Conservation (phyloP, 805 yeast species). For the Monosporozyma servazzii region DNA sequence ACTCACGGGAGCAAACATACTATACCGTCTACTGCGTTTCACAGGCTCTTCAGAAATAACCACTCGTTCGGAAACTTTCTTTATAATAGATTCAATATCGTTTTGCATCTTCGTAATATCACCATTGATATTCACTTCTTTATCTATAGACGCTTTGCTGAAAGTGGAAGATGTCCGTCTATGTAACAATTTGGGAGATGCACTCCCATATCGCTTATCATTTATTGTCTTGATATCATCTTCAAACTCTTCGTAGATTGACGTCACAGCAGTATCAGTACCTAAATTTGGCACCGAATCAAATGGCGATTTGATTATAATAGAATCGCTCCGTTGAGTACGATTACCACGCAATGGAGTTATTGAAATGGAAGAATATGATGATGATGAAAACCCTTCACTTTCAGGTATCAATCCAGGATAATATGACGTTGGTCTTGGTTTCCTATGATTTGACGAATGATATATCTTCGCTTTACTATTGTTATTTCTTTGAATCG, state of each 20-base stretch:
- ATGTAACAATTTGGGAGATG: conserved; percentile 17
- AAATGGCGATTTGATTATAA: conserved; percentile 9
- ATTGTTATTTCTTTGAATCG: background rate
- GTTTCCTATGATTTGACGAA: conserved; percentile 43
- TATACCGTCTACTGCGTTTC: background rate
- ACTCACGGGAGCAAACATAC: background rate
- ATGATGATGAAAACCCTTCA: background rate
- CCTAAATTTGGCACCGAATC: conserved; percentile 13
- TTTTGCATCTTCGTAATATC: conserved; percentile 29
- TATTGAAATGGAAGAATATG: conserved; percentile 1
- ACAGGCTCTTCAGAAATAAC: background rate
- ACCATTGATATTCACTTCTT: conserved; percentile 28
- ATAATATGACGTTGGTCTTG: conserved; percentile 79
- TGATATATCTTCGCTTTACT: background rate
- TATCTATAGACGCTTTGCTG: conserved; percentile 30
- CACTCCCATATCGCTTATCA: conserved; percentile 5
- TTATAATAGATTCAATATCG: conserved; percentile 14
- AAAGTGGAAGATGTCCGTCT: conserved; percentile 17
- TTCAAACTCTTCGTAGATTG: conserved; percentile 1
- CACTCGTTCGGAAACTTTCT: conserved; percentile 14
- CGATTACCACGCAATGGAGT: background rate
- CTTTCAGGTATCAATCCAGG: conserved; percentile 33
- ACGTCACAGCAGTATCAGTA: conserved; percentile 8
- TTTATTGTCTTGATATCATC: background rate
- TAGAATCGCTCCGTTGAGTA: background rate